Percentiles rank a stretch among this genome's conserved stretches.
Conservation (phyloP, 371 early-diverging fungal genomes). For the Dichotomocladium elegans region DNA sequence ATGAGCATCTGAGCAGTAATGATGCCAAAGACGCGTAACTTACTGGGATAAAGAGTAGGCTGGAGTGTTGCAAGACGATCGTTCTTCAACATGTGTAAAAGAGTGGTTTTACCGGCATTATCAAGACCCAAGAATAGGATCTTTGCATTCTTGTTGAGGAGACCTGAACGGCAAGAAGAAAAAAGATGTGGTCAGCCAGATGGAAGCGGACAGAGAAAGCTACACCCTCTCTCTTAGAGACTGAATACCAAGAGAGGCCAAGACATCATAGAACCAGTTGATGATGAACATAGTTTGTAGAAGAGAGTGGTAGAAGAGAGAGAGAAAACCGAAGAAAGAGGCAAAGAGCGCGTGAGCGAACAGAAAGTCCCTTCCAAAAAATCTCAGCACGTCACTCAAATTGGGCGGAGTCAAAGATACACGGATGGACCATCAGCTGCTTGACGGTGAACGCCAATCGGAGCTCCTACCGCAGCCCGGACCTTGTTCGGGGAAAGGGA, state of each 20-base stretch:
- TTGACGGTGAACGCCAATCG: too few species aligned
- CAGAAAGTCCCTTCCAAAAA: too few species aligned
- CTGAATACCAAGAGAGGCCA: constrained; percentile 73
- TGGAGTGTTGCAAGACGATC: constrained; percentile 94
- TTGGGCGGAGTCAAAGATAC: too few species aligned
- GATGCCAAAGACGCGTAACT: constrained; percentile 26
- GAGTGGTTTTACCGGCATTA: constrained; percentile 99
- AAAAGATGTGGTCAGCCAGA: not conserved
- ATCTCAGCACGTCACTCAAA: too few species aligned
- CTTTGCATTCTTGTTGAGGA: constrained; percentile 97
- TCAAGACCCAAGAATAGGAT: constrained; percentile 99
- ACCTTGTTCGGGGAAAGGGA: too few species aligned
- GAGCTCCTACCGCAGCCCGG: too few species aligned
- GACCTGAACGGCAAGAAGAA: constrained; percentile 55
- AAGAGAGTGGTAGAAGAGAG: constrained; percentile 7
- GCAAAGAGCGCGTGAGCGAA: not conserved
- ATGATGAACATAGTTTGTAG: constrained; percentile 76
- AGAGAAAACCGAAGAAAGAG: constrained; percentile 6
- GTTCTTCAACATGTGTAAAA: constrained; percentile 99
- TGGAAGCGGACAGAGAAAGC: not conserved
- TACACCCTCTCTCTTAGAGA: not conserved
- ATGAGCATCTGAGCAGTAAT: not conserved
- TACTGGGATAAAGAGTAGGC: constrained; percentile 99
- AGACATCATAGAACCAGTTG: constrained; percentile 92
- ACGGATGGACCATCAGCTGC: too few species aligned